Base-by-base conservation (phyloP, 805 yeast genomes). In the Hanseniaspora singularis region DNA sequence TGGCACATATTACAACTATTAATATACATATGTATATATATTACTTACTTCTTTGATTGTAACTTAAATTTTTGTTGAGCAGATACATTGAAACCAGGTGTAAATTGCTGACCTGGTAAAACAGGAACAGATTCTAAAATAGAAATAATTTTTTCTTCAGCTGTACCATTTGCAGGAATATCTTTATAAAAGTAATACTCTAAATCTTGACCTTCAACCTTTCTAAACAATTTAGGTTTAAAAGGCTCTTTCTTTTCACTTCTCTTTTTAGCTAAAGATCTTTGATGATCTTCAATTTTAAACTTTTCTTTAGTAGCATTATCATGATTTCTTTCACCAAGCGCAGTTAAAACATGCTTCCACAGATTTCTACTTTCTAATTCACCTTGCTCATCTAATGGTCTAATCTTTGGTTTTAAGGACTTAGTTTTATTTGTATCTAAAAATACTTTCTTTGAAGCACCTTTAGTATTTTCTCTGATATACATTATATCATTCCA, bases 401-500 rank as follows among this genome's bases (percentile, higher is more conserved):
- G 85, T 55, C 94, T 78, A 5, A 83, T 94, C 47, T 65, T 65
- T 24, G 97, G 96, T 47, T 65, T 67, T 27, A 65, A 52, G 1
- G 78, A 77, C 1, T 53, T 55, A 2, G 84, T 71, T 23, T 66
- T 66, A n/a, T 55, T 55, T 4, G 92, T 77, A 56, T 82, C 83
- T 52, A 80, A 75, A 27, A 81, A 71, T 4, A 70, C 67, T 5
- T 66, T 58, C 50, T 72, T 71, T 49, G 72, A 65, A 27, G 72
- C 66, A 22, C 51, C 49, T 3, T 70, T 69, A 0, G 74, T 70
- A 43, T 61, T 60, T 52, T 77, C 69, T 57, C 76, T 80, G 40
- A 87, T 74, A 48, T 77, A 72, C 74, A 92, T 79, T 1, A 77
- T 67, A 51, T 80, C 95, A 63, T 87, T 86, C 98, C 98, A 92